These are phyloP conservation scores for Pseudocercospora cruenta DNA, from an alignment of 2,329 filamentous ascomycete genomes.

Conservation along the genomic window DNA sequence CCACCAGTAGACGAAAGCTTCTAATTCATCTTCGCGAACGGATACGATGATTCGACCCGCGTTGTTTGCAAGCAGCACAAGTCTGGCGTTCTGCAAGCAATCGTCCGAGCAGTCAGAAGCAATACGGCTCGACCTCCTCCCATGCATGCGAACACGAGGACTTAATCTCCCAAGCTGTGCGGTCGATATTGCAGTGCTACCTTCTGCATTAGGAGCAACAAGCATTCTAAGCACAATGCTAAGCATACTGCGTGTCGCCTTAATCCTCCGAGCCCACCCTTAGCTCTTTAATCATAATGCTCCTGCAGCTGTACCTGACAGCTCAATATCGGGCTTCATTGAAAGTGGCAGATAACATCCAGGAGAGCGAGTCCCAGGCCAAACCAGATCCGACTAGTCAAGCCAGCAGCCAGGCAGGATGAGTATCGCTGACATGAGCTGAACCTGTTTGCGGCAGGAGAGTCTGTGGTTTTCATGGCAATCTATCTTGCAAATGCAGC, in stretches of 20 bases:
- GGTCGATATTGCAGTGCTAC: not conserved
- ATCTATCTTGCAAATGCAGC: not conserved
- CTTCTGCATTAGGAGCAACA: constrained; percentile 7
- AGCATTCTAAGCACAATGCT: constrained; percentile 3
- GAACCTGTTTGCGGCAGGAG: too few species aligned
- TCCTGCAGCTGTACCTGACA: not conserved
- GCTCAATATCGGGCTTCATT: not conserved
- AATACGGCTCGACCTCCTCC: too few species aligned
- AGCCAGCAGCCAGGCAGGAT: not conserved
- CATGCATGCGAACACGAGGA: not conserved
- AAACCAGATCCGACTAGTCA: too few species aligned
- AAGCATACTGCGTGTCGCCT: not conserved
- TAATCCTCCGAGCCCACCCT: not conserved
- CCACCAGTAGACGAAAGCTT: not conserved
- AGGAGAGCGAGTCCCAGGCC: not conserved
- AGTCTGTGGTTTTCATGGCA: too few species aligned
- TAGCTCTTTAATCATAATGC: not conserved
- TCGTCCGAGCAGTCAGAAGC: too few species aligned
- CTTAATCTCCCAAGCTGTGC: not conserved
- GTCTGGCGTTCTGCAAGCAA: too few species aligned
- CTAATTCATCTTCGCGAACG: not conserved
- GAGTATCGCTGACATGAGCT: not conserved
- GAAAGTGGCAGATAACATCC: not conserved
- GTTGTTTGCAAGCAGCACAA: too few species aligned
- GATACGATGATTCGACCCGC: too few species aligned